Evolutionary conservation across 2,329 filamentous ascomycete species (phyloP).

Genomic region (Xylariaceae sp.): DNA sequence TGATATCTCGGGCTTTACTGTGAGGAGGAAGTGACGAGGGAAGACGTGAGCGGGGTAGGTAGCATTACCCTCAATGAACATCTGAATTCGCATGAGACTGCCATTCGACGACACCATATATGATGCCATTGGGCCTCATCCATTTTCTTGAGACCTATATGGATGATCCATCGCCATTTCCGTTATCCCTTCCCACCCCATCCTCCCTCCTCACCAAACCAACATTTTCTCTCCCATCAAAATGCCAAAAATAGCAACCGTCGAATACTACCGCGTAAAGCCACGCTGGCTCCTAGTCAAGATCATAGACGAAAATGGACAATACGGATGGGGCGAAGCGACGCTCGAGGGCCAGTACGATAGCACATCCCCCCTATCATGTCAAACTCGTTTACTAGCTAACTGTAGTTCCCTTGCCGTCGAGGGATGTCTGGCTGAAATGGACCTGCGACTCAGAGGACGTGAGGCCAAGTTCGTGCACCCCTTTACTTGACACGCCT

Average conservation of each 20-base stretch:
- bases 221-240: background rate
- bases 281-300: constrained; percentile 77
- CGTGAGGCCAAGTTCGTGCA: constrained; percentile 61
- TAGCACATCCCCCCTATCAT: background rate
- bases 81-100: too few species aligned
- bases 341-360: constrained; percentile 61
- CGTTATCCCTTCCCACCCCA: background rate
- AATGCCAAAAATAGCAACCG: constrained; percentile 59
- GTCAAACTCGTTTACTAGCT: too few species aligned
- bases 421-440: constrained; percentile 61
- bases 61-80: too few species aligned
- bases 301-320: constrained; percentile 60
- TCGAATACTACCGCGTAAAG: constrained; percentile 70
- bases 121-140: background rate
- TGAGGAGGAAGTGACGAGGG: too few species aligned
- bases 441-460: constrained; percentile 47
- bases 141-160: background rate
- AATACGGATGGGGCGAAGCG: constrained; percentile 68
- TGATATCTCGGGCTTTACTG: too few species aligned
- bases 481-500: too few species aligned
- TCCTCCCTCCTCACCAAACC: too few species aligned
- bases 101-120: background rate
- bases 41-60: too few species aligned
- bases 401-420: constrained; percentile 53
- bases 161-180: background rate